Base-by-base conservation (phyloP, 2,329 filamentous ascomycete genomes). In the Canariomyces notabilis region DNA sequence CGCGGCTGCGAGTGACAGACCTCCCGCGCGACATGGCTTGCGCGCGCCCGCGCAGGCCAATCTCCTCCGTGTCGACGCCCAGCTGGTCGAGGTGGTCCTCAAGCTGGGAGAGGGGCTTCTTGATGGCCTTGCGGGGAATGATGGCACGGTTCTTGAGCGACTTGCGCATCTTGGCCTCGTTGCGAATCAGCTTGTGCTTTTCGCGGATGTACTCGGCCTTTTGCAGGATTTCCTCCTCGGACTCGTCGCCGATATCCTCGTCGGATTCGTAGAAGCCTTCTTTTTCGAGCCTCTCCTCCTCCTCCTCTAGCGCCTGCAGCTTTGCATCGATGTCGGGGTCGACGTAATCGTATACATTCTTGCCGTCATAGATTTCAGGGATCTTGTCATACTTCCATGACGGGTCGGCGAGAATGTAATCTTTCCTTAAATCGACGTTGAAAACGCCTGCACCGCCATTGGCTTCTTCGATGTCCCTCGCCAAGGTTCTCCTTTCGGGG, bases 331-430 rank as follows among this genome's bases (percentile, higher is more conserved):
- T 98, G 46, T 98, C 94, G 1, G 91, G 90, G 61, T 97, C 93
- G 62, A 98, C 82, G 67, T 88, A 98, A 69, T 98, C 93, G 71
- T 91, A 93, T 48, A 98, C 87, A 67, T 98, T 98, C 77, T 91
- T 90, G 67, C 93, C 93, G 63, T 97, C 83, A 67, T 90, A 86
- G 39, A 96, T 77, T 69, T 98, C 93, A 23, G 93, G 93, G 45
- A 97, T 87, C 70, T 87, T 89, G 72, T 98, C 94, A 65, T 95
- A 80, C 67, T 95, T 95, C 93, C 93, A 97, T 48, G 93, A 89
- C 34, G 85, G 80, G 64, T 96, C 81, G 54, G 86, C 88, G 53
- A 97, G 82, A 14, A 89, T 70, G 67, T 95, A 98, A 62, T 93
- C 87, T 63, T 88, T 81, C 66, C 88, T 86, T 61, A 97, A 77